Evolutionary conservation across 2,329 filamentous ascomycete species (phyloP), one percentile per base, ranked within the genome.

Genomic region (Boeremia lycopersici): DNA sequence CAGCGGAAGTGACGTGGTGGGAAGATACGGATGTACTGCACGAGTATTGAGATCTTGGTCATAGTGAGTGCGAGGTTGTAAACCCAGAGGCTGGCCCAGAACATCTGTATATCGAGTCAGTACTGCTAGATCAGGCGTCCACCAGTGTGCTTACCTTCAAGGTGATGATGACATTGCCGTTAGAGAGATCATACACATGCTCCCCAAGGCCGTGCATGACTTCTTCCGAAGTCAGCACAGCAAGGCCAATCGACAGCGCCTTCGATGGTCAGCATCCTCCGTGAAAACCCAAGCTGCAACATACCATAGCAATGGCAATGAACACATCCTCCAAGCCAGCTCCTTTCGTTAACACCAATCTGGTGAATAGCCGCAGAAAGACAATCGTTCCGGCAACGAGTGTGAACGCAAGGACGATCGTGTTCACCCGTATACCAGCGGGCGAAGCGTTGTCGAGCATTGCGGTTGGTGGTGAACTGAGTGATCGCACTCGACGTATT

Each of bases 71-170:
- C 48, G n/a, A 74, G 61, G 43, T 65, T 66, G 53, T 74, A 73
- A 7, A 72, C 61, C 69, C 68, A 73, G 0, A 73, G 53, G 17
- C 68, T 69, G 8, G 65, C 68, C 72, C 71, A 75, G 40, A 75
- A 74, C 26, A 68, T 64, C 71, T 74, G 46, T 13, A 17, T n/a
- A 5, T 39, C 9, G 11, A 17, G 36, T 55, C 17, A 55, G 46
- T 17, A 5, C 34, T 36, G 34, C 19, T 19, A 17, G 19, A 10
- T 1, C 10, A 23, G 7, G 10, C 10, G 33, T 39, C 12, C 26
- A 39, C 17, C 25, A 8, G 34, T 9, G 11, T 41, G 41, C 64
- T 53, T 41, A 67, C 64, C 53, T 58, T 59, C 19, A 57, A 38
- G 12, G 60, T 31, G n/a, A 48, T 19, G 12, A 19, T 46, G 12